Percentiles rank a stretch among this genome's conserved stretches.
phyloP scores from a whole-genome alignment of 2,329 filamentous ascomycete species.

The Aspergillus ustus region DNA sequence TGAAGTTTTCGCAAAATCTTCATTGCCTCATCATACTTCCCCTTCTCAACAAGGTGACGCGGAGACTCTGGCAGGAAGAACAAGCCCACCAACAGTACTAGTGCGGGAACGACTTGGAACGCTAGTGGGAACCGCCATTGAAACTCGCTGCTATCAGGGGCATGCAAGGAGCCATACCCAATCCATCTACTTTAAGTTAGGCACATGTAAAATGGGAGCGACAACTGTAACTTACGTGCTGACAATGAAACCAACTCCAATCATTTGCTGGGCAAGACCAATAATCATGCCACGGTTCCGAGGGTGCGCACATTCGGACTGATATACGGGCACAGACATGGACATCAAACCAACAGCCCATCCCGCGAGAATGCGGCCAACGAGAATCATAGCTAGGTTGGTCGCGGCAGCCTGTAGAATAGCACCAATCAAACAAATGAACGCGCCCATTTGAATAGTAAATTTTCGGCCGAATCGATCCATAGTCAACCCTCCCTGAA shows the following conservation, averaged over 20 bases:
- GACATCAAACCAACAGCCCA: conserved; percentile 54
- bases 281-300: conserved; percentile 59
- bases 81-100: conserved; percentile 41
- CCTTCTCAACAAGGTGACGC: conserved; percentile 47
- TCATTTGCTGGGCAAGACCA: conserved; percentile 51
- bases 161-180: conserved; percentile 53
- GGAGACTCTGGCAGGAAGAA: conserved; percentile 42
- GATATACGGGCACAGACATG: conserved; percentile 64
- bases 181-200: conserved; percentile 44
- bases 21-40: conserved; percentile 53
- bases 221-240: conserved; percentile 40
- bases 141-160: conserved; percentile 35
- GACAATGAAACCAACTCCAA: conserved; percentile 50
- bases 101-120: conserved; percentile 46
- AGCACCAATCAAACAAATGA: conserved; percentile 63
- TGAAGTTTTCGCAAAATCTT: conserved; percentile 59
- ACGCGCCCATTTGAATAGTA: conserved; percentile 64
- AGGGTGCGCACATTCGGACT: conserved; percentile 65
- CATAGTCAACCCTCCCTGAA: conserved; percentile 62
- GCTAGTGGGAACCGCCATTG: conserved; percentile 43
- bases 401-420: conserved; percentile 63
- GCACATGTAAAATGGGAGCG: not conserved
- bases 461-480: conserved; percentile 64
- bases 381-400: conserved; percentile 60
- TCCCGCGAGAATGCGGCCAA: conserved; percentile 58